These are phyloP conservation scores for Jacaranda mimosifolia DNA, from an alignment of 257 asterid genomes.

Conservation along the genomic window DNA sequence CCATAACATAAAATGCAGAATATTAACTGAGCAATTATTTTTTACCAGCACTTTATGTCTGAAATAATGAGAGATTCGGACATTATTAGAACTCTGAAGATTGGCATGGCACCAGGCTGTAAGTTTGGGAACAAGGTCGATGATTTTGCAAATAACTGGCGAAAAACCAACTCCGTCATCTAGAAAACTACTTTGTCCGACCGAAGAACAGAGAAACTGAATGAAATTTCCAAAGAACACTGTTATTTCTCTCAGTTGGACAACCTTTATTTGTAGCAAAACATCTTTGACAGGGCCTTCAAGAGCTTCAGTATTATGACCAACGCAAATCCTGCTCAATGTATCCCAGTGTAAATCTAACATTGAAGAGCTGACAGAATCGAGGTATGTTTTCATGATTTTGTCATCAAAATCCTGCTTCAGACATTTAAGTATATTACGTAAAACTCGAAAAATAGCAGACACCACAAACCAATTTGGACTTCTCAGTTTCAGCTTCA, in stretches of 20 bases:
- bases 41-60: conserved; percentile 88
- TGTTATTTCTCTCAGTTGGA: conserved; percentile 45
- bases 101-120: conserved; percentile 58
- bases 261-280: conserved; percentile 28
- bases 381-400: conserved; percentile 52
- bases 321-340: conserved; percentile 43
- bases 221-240: conserved; percentile 61
- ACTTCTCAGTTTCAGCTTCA: conserved; percentile 54
- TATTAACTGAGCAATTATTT: neutral
- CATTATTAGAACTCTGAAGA: conserved; percentile 42
- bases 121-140: conserved; percentile 61
- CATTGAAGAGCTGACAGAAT: conserved; percentile 51
- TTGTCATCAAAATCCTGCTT: conserved; percentile 56
- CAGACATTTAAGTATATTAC: conserved; percentile 61
- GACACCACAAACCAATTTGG: conserved; percentile 57
- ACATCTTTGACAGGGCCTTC: conserved; percentile 39
- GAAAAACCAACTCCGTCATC: conserved; percentile 47
- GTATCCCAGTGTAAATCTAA: conserved; percentile 59
- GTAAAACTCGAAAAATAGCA: conserved; percentile 64
- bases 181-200: conserved; percentile 40
- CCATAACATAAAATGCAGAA: conserved; percentile 1
- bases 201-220: conserved; percentile 76
- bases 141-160: conserved; percentile 49
- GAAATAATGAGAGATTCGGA: conserved; percentile 62
- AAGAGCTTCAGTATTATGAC: conserved; percentile 35